Evolutionary conservation across 1,284 basidiomycete species (phyloP), one percentile per base, ranked within the genome.

Genomic region (Marasmius tenuissimus): DNA sequence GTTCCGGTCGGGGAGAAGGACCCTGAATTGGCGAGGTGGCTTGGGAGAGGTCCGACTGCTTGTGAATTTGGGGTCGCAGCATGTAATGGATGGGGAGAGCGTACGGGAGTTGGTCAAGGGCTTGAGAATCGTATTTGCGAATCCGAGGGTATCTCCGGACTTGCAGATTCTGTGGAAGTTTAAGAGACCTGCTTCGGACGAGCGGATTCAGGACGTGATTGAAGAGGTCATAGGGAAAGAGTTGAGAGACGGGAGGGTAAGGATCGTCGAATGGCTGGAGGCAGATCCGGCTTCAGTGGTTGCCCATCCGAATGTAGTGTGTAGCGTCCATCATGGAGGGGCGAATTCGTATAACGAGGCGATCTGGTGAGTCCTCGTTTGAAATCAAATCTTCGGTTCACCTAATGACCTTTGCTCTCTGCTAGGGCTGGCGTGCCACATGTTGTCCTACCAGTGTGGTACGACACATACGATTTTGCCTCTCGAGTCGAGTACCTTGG

Each of bases 381-480:
- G 33, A 20, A 40, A 22, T 35, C 18, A 6, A 16, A 42, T 4
- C 20, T 16, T 37, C 37, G 54, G 4, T n/a, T 38, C 18, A n/a
- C 12, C 20, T 16, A 11, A 18, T 35, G 20, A 10, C 39, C 50
- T 7, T 9, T 55, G 18, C 42, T 33, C 18, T 20, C 27, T 22
- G 20, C 39, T 42, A 64, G 61, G 35, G 58, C 58, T 3, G 63
- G 63, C 12, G 58, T 60, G 18, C 63, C 63, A 20, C 63, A 64
- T 6, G 37, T 64, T 33, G 40, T 64, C 35, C 57, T 64, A 12
- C 60, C 63, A 5, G 52, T 59, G 14, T 64, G 63, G 63, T 60
- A 64, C 42, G 63, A 64, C 58, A 64, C 63, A 5, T 64, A 64
- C 34, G 63, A 64, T 16, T 64, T 52, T 40, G 63, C 63, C 10